A percentile compares a stretch with the other conserved stretches of the same genome.
Conservation (phyloP, 2,329 filamentous ascomycete genomes). For the Tolypocladium sp. region DNA sequence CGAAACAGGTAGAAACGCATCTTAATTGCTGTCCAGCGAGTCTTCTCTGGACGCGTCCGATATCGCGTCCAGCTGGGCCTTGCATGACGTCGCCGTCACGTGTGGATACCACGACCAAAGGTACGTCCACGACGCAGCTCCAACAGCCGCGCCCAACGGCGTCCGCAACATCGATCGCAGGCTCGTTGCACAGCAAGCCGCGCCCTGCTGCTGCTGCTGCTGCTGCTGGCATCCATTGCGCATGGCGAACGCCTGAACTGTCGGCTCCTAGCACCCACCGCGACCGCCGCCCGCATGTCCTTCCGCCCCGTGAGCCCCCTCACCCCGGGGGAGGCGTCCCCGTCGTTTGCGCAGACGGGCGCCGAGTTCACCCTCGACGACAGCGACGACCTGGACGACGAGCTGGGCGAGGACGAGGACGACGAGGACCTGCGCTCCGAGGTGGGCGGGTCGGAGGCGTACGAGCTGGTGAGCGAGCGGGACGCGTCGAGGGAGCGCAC, state of each 20-base stretch:
- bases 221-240: background rate
- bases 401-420: slow-evolving; percentile 4
- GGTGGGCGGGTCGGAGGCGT: slow-evolving; percentile 19
- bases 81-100: background rate
- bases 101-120: background rate
- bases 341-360: slow-evolving; percentile 30
- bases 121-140: background rate
- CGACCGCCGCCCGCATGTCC: background rate
- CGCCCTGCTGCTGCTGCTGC: background rate
- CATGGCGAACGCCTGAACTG: background rate
- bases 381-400: slow-evolving; percentile 18
- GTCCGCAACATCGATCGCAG: background rate
- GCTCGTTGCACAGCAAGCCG: background rate
- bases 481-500: background rate
- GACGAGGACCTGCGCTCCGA: slow-evolving; percentile 22
- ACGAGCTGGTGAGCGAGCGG: slow-evolving; percentile 19
- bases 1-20: too few relatives aligned
- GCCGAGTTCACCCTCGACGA: slow-evolving; percentile 26
- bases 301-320: slow-evolving; percentile 7
- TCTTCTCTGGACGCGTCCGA: background rate
- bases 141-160: background rate
- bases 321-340: slow-evolving; percentile 15
- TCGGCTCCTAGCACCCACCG: background rate
- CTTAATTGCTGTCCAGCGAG: background rate
- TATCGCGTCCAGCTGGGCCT: background rate